Evolutionary conservation across 768 basidiomycete species (phyloP).

Genomic region (Tricholomella constricta): DNA sequence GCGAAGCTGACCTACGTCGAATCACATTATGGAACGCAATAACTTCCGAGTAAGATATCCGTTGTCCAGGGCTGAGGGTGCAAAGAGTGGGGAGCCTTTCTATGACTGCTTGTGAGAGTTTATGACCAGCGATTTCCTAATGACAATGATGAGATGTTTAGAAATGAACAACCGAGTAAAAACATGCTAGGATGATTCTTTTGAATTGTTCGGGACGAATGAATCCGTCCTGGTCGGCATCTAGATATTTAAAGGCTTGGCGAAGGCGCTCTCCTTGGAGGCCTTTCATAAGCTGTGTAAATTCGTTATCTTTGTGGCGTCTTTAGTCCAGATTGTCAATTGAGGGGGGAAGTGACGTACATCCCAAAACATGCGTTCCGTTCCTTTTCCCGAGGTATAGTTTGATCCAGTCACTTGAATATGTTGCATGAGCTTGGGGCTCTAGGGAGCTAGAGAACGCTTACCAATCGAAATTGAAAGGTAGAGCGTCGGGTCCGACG

Average conservation of each 20-base stretch:
- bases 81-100: conserved; percentile 92
- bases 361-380: conserved; percentile 88
- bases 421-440: neutral
- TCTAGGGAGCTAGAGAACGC: conserved; percentile 14
- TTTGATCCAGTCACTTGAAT: conserved; percentile 87
- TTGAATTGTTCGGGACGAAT: conserved; percentile 94
- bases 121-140: conserved; percentile 96
- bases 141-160: conserved; percentile 1
- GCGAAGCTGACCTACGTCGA: conserved; percentile 55
- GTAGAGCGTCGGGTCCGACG: conserved; percentile 76
- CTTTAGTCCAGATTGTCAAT: neutral
- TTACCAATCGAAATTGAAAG: conserved; percentile 94
- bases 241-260: conserved; percentile 93
- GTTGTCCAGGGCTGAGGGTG: conserved; percentile 83
- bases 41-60: conserved; percentile 96
- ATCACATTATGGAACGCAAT: conserved; percentile 97
- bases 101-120: conserved; percentile 91
- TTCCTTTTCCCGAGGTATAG: conserved; percentile 93
- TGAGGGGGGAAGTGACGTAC: conserved; percentile 48
- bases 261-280: conserved; percentile 96
- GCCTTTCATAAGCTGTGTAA: conserved; percentile 98
- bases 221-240: conserved; percentile 89
- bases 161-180: neutral
- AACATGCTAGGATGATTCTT: conserved; percentile 84
- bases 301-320: conserved; percentile 75